Evolutionary conservation across 2,329 filamentous ascomycete species (phyloP).

Genomic region (Gnomoniopsis sp.): DNA sequence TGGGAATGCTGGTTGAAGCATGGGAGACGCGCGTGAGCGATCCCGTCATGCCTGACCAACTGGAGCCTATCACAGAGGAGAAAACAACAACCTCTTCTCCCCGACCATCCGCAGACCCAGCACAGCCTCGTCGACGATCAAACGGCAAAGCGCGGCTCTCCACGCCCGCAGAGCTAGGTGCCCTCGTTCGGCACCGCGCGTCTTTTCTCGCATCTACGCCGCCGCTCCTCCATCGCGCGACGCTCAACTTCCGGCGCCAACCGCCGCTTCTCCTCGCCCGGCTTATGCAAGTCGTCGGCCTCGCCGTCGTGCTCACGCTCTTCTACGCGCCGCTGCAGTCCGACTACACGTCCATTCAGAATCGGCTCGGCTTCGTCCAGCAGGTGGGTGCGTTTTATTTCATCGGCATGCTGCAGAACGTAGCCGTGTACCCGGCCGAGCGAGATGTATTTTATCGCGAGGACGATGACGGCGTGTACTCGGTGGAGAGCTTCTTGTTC

Average conservation of each 20-base stretch:
- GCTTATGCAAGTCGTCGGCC: slow-evolving; percentile 63
- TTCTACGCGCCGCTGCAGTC: slow-evolving; percentile 70
- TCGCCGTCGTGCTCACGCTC: slow-evolving; percentile 60
- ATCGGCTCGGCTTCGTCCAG: slow-evolving; percentile 69
- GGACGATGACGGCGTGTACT: slow-evolving; percentile 69
- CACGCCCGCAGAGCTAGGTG: slow-evolving; percentile 69
- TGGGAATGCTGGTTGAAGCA: slow-evolving; percentile 55
- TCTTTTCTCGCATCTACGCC: slow-evolving; percentile 62
- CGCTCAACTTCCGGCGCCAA: slow-evolving; percentile 67
- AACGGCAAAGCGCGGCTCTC: slow-evolving; percentile 36
- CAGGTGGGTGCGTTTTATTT: slow-evolving; percentile 71
- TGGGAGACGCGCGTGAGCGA: slow-evolving; percentile 41
- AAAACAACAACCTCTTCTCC: slow-evolving; percentile 22
- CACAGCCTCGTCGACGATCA: slow-evolving; percentile 23
- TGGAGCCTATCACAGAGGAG: slow-evolving; percentile 17
- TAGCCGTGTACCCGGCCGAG: slow-evolving; percentile 69
- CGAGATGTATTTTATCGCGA: slow-evolving; percentile 76
- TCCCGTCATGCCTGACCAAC: slow-evolving; percentile 19
- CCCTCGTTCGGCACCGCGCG: slow-evolving; percentile 60
- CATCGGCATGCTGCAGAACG: slow-evolving; percentile 76
- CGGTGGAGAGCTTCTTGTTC: slow-evolving; percentile 66
- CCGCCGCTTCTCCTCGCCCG: slow-evolving; percentile 62
- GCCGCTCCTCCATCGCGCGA: slow-evolving; percentile 62
- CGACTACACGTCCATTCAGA: slow-evolving; percentile 69
- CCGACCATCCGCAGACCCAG: slow-evolving; percentile 30